A percentile compares a stretch with the other conserved stretches of the same genome.
These are phyloP conservation scores for Epichloe sylvatica DNA, from an alignment of 2,329 filamentous ascomycete genomes.

Conservation along the genomic window DNA sequence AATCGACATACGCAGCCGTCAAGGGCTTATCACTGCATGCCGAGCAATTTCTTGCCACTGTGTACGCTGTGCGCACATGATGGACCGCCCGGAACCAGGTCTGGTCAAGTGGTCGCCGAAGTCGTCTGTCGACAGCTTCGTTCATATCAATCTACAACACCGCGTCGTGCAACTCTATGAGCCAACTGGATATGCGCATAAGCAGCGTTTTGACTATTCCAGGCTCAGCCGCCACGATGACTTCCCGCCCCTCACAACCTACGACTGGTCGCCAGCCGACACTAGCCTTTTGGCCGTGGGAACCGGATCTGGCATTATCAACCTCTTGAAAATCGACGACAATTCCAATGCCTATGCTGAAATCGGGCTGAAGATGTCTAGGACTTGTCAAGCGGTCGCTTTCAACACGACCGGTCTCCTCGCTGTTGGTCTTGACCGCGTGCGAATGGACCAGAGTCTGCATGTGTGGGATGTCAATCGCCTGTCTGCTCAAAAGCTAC, in stretches of 20 bases:
- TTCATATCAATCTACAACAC: slow-evolving; percentile 51
- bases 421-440: slow-evolving; percentile 66
- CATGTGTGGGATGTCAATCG: slow-evolving; percentile 71
- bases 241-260: slow-evolving; percentile 48
- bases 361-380: slow-evolving; percentile 58
- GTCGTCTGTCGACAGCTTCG: slow-evolving; percentile 42
- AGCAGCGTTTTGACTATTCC: slow-evolving; percentile 42
- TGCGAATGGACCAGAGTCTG: slow-evolving; percentile 67
- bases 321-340: slow-evolving; percentile 59
- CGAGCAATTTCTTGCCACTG: too few species aligned
- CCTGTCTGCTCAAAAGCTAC: slow-evolving; percentile 35
- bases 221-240: slow-evolving; percentile 47
- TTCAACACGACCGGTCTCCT: slow-evolving; percentile 61
- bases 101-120: slow-evolving; percentile 55
- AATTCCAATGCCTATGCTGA: slow-evolving; percentile 50
- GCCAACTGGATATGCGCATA: slow-evolving; percentile 44
- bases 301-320: slow-evolving; percentile 60
- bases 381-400: slow-evolving; percentile 68
- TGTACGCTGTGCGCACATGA: slow-evolving; percentile 10
- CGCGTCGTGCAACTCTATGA: slow-evolving; percentile 49
- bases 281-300: slow-evolving; percentile 60
- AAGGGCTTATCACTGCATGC: neutral
- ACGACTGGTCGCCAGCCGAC: slow-evolving; percentile 52
- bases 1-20: neutral
- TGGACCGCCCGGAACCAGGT: slow-evolving; percentile 48